phyloP scores from a whole-genome alignment of 2,329 filamentous ascomycete species.

The Alternaria sp. region DNA sequence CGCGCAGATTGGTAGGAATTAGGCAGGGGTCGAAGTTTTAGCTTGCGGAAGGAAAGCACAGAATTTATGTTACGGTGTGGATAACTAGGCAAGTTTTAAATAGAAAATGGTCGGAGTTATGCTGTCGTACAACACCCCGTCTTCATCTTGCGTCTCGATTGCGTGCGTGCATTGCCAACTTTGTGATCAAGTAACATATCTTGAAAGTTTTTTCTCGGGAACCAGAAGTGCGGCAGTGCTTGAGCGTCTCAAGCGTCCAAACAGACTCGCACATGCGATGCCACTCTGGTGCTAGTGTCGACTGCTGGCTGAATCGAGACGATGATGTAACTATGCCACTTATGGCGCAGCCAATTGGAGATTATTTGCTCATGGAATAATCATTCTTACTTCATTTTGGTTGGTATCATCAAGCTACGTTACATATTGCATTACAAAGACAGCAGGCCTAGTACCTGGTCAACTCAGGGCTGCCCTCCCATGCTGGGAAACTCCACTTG shows the following conservation, averaged over 20 bases:
- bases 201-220: not conserved
- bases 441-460: slow-evolving; percentile 52
- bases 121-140: not conserved
- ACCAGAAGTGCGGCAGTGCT: not conserved
- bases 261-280: not conserved
- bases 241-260: not conserved
- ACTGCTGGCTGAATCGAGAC: not conserved
- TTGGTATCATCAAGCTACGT: slow-evolving; percentile 9
- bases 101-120: not conserved
- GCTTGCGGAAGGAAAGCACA: not conserved
- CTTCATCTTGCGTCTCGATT: not conserved
- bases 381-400: slow-evolving; percentile 7
- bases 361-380: not conserved
- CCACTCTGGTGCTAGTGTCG: not conserved
- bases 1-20: not conserved
- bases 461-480: slow-evolving; percentile 60
- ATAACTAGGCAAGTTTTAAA: too few species aligned
- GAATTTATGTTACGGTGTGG: too few species aligned
- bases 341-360: not conserved
- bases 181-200: not conserved
- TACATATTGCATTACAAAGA: slow-evolving; percentile 3
- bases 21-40: not conserved
- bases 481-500: slow-evolving; percentile 63
- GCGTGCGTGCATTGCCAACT: not conserved
- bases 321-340: not conserved